phyloP scores from a whole-genome alignment of 192 early-diverging fungal genomes.

The Rhizophagus prolifer region DNA sequence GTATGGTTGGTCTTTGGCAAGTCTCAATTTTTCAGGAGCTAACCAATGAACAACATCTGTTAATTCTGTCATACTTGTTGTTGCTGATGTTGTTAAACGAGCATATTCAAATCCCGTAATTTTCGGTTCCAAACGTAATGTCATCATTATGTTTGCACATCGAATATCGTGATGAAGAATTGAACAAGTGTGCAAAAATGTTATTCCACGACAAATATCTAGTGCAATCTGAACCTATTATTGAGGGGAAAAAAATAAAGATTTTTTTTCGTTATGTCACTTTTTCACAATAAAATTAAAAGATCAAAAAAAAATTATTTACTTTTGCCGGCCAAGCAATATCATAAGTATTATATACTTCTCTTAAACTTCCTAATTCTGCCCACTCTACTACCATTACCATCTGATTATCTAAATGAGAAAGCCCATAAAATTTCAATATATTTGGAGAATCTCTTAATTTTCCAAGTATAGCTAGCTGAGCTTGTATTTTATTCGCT shows the following conservation, averaged over 20 bases:
- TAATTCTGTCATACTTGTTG: constrained; percentile 3
- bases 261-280: too few relatives aligned
- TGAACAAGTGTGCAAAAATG: not conserved
- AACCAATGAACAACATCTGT: constrained; percentile 21
- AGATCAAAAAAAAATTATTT: not conserved
- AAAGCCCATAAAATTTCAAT: constrained; percentile 23
- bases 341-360: not conserved
- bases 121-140: not conserved
- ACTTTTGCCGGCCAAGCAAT: constrained; percentile 13
- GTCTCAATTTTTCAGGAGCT: constrained; percentile 19
- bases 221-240: constrained; percentile 5
- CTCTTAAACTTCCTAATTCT: constrained; percentile 14
- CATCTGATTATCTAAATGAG: not conserved
- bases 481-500: not conserved
- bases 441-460: constrained; percentile 18
- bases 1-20: not conserved
- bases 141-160: constrained; percentile 25
- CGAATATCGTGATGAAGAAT: constrained; percentile 28
- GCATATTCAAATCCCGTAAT: constrained; percentile 13
- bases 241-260: not conserved
- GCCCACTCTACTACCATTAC: constrained; percentile 30
- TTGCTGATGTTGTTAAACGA: not conserved
- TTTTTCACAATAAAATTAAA: too few relatives aligned
- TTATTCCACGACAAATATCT: constrained; percentile 18
- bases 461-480: constrained; percentile 23